Evolutionary conservation across 768 basidiomycete species (phyloP), one percentile per base, ranked within the genome.

Genomic region (Russula sp.): DNA sequence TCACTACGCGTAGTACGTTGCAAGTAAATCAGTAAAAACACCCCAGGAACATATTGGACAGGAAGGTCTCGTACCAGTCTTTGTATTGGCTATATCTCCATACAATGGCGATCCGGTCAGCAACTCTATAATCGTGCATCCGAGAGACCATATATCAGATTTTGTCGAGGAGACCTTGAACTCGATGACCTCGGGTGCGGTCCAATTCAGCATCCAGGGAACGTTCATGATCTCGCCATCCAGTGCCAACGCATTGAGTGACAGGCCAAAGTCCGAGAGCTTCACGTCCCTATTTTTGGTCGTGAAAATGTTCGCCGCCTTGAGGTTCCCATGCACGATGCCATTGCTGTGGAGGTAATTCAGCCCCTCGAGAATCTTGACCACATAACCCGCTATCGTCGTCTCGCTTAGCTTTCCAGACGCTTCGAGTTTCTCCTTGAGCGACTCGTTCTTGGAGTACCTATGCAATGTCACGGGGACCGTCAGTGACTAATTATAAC

Each of bases 1-100:
- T 95, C 56, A 98, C 95, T 88, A 10, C 3, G 25, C 25, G 3
- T 2, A 51, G n/a, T 10, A 36, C 20, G 34, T n/a, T 20, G 18
- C 2, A 36, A 9, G 16, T 16, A 14, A 18, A 6, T 42, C 16
- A 42, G 41, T 14, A 42, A 42, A 14, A 18, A 11, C 13, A 18
- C 41, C 41, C 13, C 25, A 29, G 4, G 10, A 18, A 13, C 10
- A 36, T 5, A 51, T 34, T 11, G 34, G 10, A 13, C 22, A 51
- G 18, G 7, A 29, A 29, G 46, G 11, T 25, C 25, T 14, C n/a
- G 49, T 34, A 35, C 49, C 49, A 13, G 9, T 20, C 22, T 18
- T 34, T 13, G n/a, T 7, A 9, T 36, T 11, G 34, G 34, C 34
- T n/a, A 51, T n/a, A 18, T 51, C 49, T 9, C 49, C 32, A 50